These are phyloP conservation scores for Coniosporium apollinis DNA, from an alignment of 495 filamentous ascomycete genomes.

Conservation along the genomic window DNA sequence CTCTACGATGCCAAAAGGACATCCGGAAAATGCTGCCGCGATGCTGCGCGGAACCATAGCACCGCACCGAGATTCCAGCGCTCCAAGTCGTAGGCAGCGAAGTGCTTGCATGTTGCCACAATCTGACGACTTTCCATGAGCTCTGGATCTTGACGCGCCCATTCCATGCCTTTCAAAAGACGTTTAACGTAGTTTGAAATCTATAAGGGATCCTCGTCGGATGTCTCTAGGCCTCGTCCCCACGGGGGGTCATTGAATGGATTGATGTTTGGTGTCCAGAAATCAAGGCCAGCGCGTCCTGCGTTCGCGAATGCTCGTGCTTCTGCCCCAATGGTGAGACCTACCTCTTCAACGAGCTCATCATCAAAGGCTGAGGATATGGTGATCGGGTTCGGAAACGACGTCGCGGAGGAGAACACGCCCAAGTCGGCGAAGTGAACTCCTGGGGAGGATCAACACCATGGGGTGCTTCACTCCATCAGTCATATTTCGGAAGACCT, in stretches of 20 bases:
- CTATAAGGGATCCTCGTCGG: not conserved
- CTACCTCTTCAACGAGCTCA: conserved; percentile 27
- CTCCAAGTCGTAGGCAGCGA: not conserved
- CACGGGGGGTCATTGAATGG: conserved; percentile 21
- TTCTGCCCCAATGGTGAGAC: conserved; percentile 14
- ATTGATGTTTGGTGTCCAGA: conserved; percentile 21
- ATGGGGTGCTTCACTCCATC: conserved; percentile 37
- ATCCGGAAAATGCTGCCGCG: no score
- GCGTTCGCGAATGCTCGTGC: conserved; percentile 16
- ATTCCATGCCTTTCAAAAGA: not conserved
- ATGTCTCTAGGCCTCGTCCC: not conserved
- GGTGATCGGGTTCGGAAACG: conserved; percentile 30
- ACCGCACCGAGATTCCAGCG: no score
- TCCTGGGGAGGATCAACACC: conserved; percentile 24
- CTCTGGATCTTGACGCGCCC: not conserved
- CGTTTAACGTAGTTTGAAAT: not conserved
- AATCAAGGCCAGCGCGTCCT: conserved; percentile 12
- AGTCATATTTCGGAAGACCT: conserved; percentile 29
- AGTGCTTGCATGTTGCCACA: not conserved
- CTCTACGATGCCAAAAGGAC: no score
- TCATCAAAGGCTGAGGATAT: conserved; percentile 32
- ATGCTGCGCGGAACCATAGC: no score
- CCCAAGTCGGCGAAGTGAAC: conserved; percentile 14
- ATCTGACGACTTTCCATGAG: not conserved
- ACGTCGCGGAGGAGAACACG: conserved; percentile 28